Evolutionary conservation across 2,329 filamentous ascomycete species (phyloP), one percentile per base, ranked within the genome.

Genomic region (Fusarium xyrophilum): DNA sequence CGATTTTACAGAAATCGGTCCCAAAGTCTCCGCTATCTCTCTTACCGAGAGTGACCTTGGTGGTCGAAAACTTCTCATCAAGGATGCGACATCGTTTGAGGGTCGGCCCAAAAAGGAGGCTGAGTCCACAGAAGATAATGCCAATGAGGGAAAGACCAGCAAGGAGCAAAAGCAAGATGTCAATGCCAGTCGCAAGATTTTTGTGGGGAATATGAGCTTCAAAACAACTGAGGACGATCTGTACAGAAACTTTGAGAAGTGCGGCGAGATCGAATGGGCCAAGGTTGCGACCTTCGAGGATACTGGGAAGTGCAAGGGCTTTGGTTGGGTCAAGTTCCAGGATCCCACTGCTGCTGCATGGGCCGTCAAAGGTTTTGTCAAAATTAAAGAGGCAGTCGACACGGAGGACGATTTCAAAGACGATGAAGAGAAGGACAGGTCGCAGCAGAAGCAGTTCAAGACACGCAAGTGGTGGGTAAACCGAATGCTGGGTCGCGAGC

Each of bases 261-360:
- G 95, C 76, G 96, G 96, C 52, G 85, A 90, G 66, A 88, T 98
- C 65, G 88, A 90, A 55, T 92, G 92, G 82, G 86, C 93, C 68
- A 95, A 97, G 80, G 84, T 98, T 70, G 96, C 96, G 5, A 97
- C 94, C 1, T 99, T 99, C 76, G 93, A 98, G 79, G 96, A 99
- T 78, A 91, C 91, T 23, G 96, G 96, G 43, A 99, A 98, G 82
- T 99, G 96, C 83, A 98, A 98, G 82, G 96, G 96, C 21, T 99
- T 91, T 80, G 96, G 91, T 9, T 99, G 96, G 94, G 89, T 99
- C 65, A 92, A 92, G 65, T 99, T 98, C 79, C 89, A 90, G 76
- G 89, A 93, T 52, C 76, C 94, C 14, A 89, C 92, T 59, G 87
- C 91, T 1, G 93, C 93, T 0, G 87, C 89, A 51, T 80, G 79